Percentiles rank a stretch among this genome's conserved stretches.
Evolutionary conservation across 2,329 filamentous ascomycete species (phyloP).

Genomic region (Claviceps digitariae): DNA sequence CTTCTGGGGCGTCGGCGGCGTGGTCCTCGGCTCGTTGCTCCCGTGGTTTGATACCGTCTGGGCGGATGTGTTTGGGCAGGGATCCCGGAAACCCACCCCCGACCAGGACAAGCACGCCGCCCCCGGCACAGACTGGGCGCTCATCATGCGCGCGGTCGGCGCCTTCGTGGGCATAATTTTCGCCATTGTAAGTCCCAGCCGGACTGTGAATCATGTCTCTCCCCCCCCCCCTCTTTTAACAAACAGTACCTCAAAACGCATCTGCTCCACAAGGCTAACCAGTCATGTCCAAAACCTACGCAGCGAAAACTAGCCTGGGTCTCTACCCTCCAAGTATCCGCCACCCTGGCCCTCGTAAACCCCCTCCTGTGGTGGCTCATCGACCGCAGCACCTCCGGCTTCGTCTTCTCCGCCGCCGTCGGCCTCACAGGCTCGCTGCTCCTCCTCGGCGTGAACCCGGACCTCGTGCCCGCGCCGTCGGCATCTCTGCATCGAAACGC

Average conservation of each 20-base stretch:
- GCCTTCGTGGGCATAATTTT: slow-evolving; percentile 48
- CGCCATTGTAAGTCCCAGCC: slow-evolving; percentile 55
- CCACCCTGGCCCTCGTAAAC: slow-evolving; percentile 81
- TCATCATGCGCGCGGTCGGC: slow-evolving; percentile 43
- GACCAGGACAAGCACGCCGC: slow-evolving; percentile 21
- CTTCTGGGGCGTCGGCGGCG: slow-evolving; percentile 72
- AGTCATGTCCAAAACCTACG: no score
- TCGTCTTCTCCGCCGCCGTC: slow-evolving; percentile 63
- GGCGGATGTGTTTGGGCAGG: slow-evolving; percentile 37
- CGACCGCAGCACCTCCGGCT: slow-evolving; percentile 75
- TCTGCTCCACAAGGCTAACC: no score
- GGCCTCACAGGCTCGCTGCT: slow-evolving; percentile 61
- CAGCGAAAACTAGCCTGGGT: slow-evolving; percentile 86
- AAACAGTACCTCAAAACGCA: no score
- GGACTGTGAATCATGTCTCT: background rate
- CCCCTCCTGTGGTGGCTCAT: slow-evolving; percentile 93
- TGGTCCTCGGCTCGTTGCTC: slow-evolving; percentile 63
- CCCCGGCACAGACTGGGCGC: slow-evolving; percentile 57
- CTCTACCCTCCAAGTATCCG: slow-evolving; percentile 82
- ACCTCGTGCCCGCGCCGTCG: slow-evolving; percentile 59
- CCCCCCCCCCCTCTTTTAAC: no score
- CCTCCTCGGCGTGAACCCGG: slow-evolving; percentile 62
- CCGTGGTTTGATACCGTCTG: slow-evolving; percentile 75
- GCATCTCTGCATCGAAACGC: slow-evolving; percentile 15
- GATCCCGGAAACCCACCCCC: slow-evolving; percentile 15